Base-by-base conservation (phyloP, 768 basidiomycete genomes). In the Panaeolus cyanescens region DNA sequence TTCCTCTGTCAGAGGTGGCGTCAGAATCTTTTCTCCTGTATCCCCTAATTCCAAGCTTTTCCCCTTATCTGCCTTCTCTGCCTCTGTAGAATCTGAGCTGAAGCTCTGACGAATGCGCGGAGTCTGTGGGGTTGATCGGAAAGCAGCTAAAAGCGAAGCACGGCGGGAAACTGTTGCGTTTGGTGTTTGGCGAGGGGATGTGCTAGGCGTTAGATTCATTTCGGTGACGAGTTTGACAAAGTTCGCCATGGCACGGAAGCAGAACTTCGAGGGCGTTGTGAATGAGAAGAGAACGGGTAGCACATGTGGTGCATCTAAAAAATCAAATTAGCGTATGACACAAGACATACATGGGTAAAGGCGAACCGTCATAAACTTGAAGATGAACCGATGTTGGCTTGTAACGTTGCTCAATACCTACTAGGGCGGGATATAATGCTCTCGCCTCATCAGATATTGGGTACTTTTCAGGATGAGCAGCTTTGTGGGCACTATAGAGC, bases 301-400 rank as follows among this genome's bases (percentile, higher is more conserved):
- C 45, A 90, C 80, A 71, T 92, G 91, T 0, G 89, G 88, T 4
- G 85, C 80, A 67, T 90, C 91, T 92, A 59, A 3, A 60, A n/a
- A 19, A 39, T 17, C 4, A 22, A 36, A 58, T 61, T 60, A 64
- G 50, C 66, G 72, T 5, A 28, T 25, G 2, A 6, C 13, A 60
- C 8, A 68, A 63, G 20, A 17, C 20, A n/a, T 53, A n/a, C 8
- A 72, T 10, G 70, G 40, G 17, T 42, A 42, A 28, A 28, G 8
- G 70, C 71, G 67, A 72, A 83, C 93, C 94, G 69, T 98, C 95
- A 69, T 95, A 97, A 1, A 97, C 87, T 72, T 98, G 95, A 10
- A 98, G 78, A 76, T 98, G 95, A 17, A 96, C 94, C 59, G 88
- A 81, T 1, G 95, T 95, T 1, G 91, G 79, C 37, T 39, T 50